Conservation (phyloP, 106 monocot genomes). For the Acanthochlamys bracteata region DNA sequence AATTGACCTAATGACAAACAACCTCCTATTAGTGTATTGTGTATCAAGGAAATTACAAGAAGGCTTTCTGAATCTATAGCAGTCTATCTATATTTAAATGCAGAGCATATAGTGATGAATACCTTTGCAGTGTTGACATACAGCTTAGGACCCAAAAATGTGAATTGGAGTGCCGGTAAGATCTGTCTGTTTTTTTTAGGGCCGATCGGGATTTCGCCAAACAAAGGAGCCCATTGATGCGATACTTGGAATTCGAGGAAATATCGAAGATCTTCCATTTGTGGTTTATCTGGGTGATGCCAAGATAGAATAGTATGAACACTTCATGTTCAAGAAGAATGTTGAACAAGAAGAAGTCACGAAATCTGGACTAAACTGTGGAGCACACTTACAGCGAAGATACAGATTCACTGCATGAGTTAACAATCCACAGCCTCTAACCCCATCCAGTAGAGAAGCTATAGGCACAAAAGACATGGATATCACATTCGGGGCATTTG, state of each 20-base stretch:
- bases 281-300: slow-evolving; percentile 57
- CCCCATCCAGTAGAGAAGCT: slow-evolving; percentile 52
- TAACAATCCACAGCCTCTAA: slow-evolving; percentile 61
- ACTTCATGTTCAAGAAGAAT: too few relatives aligned
- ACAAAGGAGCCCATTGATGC: slow-evolving; percentile 71
- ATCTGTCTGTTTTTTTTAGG: slow-evolving; percentile 28
- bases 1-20: slow-evolving; percentile 40
- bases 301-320: too few relatives aligned
- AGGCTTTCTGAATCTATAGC: background rate
- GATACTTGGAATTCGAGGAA: slow-evolving; percentile 76
- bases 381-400: slow-evolving; percentile 58
- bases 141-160: slow-evolving; percentile 61
- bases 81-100: background rate
- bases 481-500: slow-evolving; percentile 45
- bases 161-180: slow-evolving; percentile 57
- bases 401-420: slow-evolving; percentile 81
- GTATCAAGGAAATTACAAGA: background rate
- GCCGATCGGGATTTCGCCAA: slow-evolving; percentile 58
- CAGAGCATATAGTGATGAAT: background rate
- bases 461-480: slow-evolving; percentile 76
- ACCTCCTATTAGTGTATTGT: background rate
- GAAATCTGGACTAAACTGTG: background rate
- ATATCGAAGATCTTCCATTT: slow-evolving; percentile 64
- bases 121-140: slow-evolving; percentile 49
- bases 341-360: background rate